Conservation (phyloP, 768 basidiomycete genomes). For the Vararia minispora region DNA sequence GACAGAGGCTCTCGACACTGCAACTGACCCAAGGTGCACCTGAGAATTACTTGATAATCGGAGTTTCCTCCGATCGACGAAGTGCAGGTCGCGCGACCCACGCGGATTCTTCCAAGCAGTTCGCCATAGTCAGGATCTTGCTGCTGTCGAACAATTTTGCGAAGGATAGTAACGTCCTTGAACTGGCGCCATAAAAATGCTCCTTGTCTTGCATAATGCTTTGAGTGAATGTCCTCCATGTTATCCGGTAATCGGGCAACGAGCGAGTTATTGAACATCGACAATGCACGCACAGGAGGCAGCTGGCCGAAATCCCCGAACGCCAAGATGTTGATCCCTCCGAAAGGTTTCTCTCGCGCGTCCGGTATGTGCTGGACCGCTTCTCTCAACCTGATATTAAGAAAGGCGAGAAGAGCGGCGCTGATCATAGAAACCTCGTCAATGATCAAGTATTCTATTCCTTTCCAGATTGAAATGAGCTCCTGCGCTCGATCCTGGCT, state of each 20-base stretch:
- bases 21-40: not conserved
- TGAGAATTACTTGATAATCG: not conserved
- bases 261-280: not conserved
- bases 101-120: not conserved
- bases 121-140: not conserved
- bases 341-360: not conserved
- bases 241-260: not conserved
- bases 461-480: too few relatives aligned
- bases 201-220: not conserved
- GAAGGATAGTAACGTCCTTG: not conserved
- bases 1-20: not conserved
- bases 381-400: not conserved
- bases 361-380: not conserved
- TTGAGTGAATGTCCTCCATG: not conserved
- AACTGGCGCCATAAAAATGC: not conserved
- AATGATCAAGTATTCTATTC: not conserved
- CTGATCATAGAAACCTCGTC: conserved; percentile 1
- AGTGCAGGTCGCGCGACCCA: not conserved
- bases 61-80: too few relatives aligned
- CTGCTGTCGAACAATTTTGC: not conserved
- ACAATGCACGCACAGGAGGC: not conserved
- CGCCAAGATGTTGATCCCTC: not conserved
- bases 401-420: not conserved
- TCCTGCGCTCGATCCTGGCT: too few relatives aligned
- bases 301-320: conserved; percentile 1